A percentile compares a stretch with the other conserved stretches of the same genome.
These are phyloP conservation scores for Euphorbia celastroides DNA, from an alignment of 441 rosid species.

Conservation along the genomic window DNA sequence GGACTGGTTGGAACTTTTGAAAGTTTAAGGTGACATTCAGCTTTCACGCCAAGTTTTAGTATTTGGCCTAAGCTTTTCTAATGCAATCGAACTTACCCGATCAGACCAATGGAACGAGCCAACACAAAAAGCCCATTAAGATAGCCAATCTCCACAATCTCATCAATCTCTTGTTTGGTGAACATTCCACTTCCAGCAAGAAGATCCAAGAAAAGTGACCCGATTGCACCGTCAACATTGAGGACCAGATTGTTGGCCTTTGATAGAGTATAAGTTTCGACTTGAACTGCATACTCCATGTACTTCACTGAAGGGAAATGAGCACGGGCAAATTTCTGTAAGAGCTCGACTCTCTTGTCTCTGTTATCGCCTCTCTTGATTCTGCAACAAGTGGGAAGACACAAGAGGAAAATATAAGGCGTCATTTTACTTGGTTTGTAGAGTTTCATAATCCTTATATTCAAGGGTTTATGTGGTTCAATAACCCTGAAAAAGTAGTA, in stretches of 20 bases:
- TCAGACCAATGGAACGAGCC: constrained; percentile 84
- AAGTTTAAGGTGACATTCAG: no score
- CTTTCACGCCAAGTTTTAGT: no score
- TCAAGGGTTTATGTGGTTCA: background rate
- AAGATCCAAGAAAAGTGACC: constrained; percentile 93
- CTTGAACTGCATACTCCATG: constrained; percentile 91
- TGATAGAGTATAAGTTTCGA: constrained; percentile 83
- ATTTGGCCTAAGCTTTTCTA: no score
- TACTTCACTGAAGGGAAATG: constrained; percentile 88
- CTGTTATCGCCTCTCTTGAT: constrained; percentile 96
- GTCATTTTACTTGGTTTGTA: constrained; percentile 3
- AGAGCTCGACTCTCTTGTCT: constrained; percentile 90
- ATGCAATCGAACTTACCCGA: constrained; percentile 48
- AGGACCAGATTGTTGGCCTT: constrained; percentile 85
- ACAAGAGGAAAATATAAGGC: constrained; percentile 8
- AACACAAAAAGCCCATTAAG: constrained; percentile 85
- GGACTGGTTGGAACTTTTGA: no score
- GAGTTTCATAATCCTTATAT: constrained; percentile 7
- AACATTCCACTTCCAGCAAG: constrained; percentile 93
- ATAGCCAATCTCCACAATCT: constrained; percentile 77
- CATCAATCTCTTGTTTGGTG: constrained; percentile 86
- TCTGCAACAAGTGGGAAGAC: constrained; percentile 31
- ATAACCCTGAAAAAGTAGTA: constrained; percentile 1
- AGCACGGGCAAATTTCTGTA: constrained; percentile 74
- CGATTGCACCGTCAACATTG: constrained; percentile 87